These are phyloP conservation scores for Monilinia laxa DNA, from an alignment of 2,329 filamentous ascomycete species.

Conservation along the genomic window DNA sequence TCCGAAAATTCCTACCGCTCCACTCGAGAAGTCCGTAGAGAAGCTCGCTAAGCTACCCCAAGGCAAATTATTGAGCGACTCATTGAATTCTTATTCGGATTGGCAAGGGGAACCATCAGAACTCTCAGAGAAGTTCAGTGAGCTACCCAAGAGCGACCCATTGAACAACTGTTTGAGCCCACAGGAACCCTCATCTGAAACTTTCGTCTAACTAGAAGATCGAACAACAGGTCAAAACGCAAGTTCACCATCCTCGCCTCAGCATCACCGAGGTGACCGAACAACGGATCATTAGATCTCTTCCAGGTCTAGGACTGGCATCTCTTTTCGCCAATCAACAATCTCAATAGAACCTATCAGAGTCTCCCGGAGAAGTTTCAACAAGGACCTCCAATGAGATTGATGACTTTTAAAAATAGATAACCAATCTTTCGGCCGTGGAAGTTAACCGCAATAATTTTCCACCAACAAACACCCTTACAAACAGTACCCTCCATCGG, in stretches of 20 bases:
- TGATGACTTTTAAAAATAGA: neutral
- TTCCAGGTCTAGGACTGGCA: neutral
- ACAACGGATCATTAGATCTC: conserved; percentile 20
- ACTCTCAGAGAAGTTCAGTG: neutral
- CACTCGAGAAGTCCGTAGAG: neutral
- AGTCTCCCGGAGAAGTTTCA: conserved; percentile 12
- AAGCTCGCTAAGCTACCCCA: neutral
- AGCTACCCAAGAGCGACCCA: neutral
- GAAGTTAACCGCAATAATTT: conserved; percentile 16
- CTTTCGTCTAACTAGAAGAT: conserved; percentile 9
- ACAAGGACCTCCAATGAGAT: conserved; percentile 12
- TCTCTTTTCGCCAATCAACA: neutral
- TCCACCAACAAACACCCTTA: conserved; percentile 7
- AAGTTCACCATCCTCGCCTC: conserved; percentile 21
- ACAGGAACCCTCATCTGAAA: conserved; percentile 8
- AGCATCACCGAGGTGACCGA: conserved; percentile 18
- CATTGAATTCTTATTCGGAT: conserved; percentile 7
- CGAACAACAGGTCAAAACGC: conserved; percentile 19
- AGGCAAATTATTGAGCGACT: neutral
- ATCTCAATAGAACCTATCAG: conserved; percentile 14
- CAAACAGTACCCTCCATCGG: conserved; percentile 11
- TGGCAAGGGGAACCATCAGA: conserved; percentile 1
- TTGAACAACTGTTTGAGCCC: neutral
- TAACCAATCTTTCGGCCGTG: conserved; percentile 6
- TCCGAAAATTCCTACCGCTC: neutral